phyloP scores from a whole-genome alignment of 2,329 filamentous ascomycete genomes.

The Pseudopithomyces maydicus region DNA sequence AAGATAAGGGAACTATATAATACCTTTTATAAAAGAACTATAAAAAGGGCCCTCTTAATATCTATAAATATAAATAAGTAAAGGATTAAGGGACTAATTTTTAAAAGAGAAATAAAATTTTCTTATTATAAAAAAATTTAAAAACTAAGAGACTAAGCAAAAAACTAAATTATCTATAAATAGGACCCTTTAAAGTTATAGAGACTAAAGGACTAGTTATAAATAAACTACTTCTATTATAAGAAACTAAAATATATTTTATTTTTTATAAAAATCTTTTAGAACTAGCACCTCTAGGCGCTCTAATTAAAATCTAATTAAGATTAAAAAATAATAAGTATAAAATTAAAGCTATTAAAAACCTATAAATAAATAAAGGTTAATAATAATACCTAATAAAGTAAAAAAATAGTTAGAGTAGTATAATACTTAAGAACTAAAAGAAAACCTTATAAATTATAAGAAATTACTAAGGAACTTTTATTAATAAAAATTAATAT shows the following conservation, averaged over 20 bases:
- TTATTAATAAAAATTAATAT: not conserved
- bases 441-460: not conserved
- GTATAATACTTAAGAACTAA: slow-evolving; percentile 4
- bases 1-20: slow-evolving; percentile 3
- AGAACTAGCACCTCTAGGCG: not conserved
- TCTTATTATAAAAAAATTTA: slow-evolving; percentile 3
- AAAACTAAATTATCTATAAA: not conserved
- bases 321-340: slow-evolving; percentile 5
- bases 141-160: not conserved
- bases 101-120: slow-evolving; percentile 7
- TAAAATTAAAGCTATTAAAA: slow-evolving; percentile 3
- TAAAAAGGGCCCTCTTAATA: not conserved
- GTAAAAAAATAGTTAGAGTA: slow-evolving; percentile 2
- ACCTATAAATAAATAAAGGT: slow-evolving; percentile 5
- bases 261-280: not conserved
- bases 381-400: slow-evolving; percentile 9
- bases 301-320: slow-evolving; percentile 2
- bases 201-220: not conserved
- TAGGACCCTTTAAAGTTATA: not conserved
- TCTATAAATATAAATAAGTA: not conserved
- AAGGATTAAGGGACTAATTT: slow-evolving; percentile 9
- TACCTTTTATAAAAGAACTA: not conserved
- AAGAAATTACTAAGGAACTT: not conserved
- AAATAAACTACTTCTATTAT: not conserved
- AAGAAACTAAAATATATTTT: not conserved